A percentile compares a stretch with the other conserved stretches of the same genome.
Evolutionary conservation across 208 protist genomes (phyloP).

Genomic region (Trichomonas vaginalis): DNA sequence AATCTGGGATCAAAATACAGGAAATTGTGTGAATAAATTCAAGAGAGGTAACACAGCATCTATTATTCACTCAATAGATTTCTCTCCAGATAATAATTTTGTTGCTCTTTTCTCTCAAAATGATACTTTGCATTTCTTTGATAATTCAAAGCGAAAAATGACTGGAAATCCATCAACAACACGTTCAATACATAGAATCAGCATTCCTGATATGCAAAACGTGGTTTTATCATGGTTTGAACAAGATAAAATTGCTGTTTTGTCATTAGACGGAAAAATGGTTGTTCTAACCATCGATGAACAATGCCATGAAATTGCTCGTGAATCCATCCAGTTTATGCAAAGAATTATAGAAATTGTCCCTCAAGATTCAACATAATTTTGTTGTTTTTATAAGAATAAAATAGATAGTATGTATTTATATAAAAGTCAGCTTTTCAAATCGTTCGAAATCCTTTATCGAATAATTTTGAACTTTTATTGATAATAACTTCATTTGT

Average conservation of each 20-base stretch:
- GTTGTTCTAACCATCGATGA: neutral
- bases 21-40: neutral
- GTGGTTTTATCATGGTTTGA: neutral
- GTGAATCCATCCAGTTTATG: neutral
- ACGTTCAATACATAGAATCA: neutral
- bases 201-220: neutral
- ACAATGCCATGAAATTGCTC: neutral
- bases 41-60: neutral
- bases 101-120: neutral
- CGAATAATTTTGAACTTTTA: no score
- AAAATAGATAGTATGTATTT: no score
- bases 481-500: no score
- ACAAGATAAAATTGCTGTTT: neutral
- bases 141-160: neutral
- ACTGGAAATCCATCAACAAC: neutral
- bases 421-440: no score
- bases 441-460: no score
- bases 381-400: no score
- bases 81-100: neutral
- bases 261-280: neutral
- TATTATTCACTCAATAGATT: slow-evolving; percentile 5
- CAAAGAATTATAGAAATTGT: neutral
- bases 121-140: neutral
- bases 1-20: neutral
- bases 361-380: neutral